These are phyloP conservation scores for Atalantia buxifolia DNA, from an alignment of 345 rosid species.

Conservation along the genomic window DNA sequence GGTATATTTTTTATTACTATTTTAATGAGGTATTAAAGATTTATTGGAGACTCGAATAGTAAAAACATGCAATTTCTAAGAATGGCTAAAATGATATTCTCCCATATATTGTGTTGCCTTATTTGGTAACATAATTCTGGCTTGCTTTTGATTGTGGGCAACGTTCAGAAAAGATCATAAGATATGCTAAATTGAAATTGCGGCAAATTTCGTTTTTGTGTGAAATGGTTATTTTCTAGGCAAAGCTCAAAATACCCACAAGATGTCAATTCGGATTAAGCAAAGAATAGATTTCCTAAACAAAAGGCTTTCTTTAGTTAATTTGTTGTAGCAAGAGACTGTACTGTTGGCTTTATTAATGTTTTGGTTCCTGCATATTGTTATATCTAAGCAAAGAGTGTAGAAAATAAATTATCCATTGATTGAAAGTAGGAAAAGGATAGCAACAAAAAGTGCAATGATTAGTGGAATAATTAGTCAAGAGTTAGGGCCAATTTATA, in stretches of 20 bases:
- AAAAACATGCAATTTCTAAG: too few relatives aligned
- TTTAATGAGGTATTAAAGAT: too few relatives aligned
- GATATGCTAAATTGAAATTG: background rate
- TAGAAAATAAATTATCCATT: background rate
- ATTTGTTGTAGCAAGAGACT: too few relatives aligned
- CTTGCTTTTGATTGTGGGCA: background rate
- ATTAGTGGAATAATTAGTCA: background rate
- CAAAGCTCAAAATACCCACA: too few relatives aligned
- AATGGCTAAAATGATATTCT: too few relatives aligned
- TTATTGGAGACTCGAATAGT: too few relatives aligned
- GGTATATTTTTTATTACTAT: too few relatives aligned
- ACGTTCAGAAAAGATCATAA: background rate
- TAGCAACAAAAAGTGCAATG: background rate
- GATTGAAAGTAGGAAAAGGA: background rate
- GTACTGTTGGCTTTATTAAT: too few relatives aligned
- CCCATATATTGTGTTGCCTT: background rate
- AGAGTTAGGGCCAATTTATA: background rate
- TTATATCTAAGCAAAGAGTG: background rate
- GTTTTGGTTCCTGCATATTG: background rate
- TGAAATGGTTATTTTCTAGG: background rate
- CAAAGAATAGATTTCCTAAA: too few relatives aligned
- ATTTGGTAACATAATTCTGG: background rate
- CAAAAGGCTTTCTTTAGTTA: too few relatives aligned
- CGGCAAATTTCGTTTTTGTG: background rate
- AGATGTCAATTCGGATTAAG: too few relatives aligned